Evolutionary conservation across 2,329 filamentous ascomycete species (phyloP).

Genomic region (Trichoderma guizhouense): DNA sequence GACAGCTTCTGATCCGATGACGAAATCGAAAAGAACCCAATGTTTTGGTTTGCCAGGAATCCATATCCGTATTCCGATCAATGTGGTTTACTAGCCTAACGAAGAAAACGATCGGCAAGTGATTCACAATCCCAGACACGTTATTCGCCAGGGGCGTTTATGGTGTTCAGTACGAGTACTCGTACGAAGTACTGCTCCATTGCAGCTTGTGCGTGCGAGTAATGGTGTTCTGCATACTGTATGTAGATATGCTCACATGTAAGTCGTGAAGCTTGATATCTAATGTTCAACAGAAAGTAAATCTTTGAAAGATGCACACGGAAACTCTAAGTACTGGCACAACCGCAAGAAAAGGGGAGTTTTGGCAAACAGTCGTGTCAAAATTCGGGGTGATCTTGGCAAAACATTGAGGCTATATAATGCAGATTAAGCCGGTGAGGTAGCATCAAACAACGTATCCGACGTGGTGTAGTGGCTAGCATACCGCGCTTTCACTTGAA

Average conservation of each 20-base stretch:
- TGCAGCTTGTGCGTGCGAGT: neutral
- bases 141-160: neutral
- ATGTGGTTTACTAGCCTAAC: neutral
- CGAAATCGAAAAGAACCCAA: neutral
- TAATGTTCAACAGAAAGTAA: neutral
- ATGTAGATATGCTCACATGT: neutral
- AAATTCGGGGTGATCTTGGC: neutral
- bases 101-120: conserved; percentile 1
- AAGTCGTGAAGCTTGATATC: neutral
- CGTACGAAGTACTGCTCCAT: neutral
- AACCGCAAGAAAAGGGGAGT: neutral
- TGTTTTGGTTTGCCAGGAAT: neutral
- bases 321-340: neutral
- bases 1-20: neutral
- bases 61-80: neutral
- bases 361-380: neutral
- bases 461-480: conserved; percentile 20
- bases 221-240: neutral
- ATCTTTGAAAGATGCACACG: neutral
- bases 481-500: conserved; percentile 19
- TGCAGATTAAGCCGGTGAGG: fast-evolving
- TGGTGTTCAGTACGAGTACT: neutral
- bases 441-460: conserved; percentile 8
- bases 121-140: neutral
- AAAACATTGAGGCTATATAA: neutral